Conservation (phyloP, 768 basidiomycete species). For the Lanmaoa rubissima region DNA sequence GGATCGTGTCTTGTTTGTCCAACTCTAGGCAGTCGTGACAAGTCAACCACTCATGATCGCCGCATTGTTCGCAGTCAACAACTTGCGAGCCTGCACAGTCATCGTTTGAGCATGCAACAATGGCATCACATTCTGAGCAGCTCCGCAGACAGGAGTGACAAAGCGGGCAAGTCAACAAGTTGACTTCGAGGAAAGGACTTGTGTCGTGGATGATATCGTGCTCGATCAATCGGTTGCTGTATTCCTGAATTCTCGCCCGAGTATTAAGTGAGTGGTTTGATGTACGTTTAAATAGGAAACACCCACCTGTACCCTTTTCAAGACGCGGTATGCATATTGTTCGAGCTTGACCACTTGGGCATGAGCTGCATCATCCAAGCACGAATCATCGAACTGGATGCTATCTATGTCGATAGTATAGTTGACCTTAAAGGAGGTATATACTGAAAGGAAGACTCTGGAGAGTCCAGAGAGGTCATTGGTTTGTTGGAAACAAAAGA, state of each 20-base stretch:
- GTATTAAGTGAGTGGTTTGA: background rate
- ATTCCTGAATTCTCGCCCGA: background rate
- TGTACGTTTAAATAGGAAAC: too few species aligned
- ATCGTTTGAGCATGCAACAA: background rate
- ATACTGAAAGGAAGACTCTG: background rate
- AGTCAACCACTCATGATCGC: background rate
- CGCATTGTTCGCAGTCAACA: background rate
- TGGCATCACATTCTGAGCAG: background rate
- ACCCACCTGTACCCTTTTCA: slow-evolving; percentile 3
- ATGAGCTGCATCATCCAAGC: too few species aligned
- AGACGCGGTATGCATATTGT: background rate
- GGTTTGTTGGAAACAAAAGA: background rate
- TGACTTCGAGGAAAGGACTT: background rate
- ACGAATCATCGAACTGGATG: background rate
- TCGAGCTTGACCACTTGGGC: background rate
- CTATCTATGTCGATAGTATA: background rate
- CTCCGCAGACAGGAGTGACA: background rate
- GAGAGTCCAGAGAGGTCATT: background rate
- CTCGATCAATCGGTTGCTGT: background rate
- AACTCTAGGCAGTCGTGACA: background rate
- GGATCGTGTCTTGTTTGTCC: too few species aligned
- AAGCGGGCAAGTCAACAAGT: slow-evolving; percentile 5
- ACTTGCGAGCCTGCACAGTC: background rate
- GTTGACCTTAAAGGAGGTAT: too few species aligned
- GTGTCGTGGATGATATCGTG: background rate